These are phyloP conservation scores for Curvularia sp. DNA, from an alignment of 2,329 filamentous ascomycete species.

Conservation along the genomic window DNA sequence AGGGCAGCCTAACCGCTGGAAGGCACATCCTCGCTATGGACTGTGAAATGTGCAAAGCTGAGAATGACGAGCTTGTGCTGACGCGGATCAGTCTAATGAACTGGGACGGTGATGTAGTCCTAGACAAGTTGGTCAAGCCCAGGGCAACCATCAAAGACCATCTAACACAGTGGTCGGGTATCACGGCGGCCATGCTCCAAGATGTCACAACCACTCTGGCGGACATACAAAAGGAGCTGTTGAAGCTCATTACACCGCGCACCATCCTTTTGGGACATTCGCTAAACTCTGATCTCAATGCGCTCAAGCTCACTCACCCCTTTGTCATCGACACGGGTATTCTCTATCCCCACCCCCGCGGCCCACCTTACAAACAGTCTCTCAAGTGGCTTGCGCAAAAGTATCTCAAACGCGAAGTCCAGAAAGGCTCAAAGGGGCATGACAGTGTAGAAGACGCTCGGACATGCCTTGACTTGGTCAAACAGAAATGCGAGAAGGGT, in stretches of 20 bases:
- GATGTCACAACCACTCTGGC: conserved; percentile 81
- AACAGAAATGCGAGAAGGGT: conserved; percentile 94
- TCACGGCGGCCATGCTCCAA: conserved; percentile 83
- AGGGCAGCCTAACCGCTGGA: conserved; percentile 84
- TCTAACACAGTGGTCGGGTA: conserved; percentile 86
- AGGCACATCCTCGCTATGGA: conserved; percentile 82
- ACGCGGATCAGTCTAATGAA: conserved; percentile 86
- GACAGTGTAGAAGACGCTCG: conserved; percentile 92
- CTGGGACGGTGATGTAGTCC: conserved; percentile 81
- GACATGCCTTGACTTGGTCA: conserved; percentile 90
- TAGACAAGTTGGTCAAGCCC: conserved; percentile 94
- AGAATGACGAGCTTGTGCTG: conserved; percentile 78
- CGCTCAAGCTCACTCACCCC: conserved; percentile 85
- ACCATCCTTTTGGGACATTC: conserved; percentile 83
- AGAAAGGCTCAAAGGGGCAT: conserved; percentile 80
- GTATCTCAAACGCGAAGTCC: conserved; percentile 85
- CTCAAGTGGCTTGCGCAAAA: conserved; percentile 89
- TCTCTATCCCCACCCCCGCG: conserved; percentile 87
- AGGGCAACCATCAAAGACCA: conserved; percentile 89
- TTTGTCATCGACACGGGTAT: conserved; percentile 93
- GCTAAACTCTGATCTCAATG: conserved; percentile 82
- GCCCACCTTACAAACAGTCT: conserved; percentile 86
- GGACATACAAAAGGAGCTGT: conserved; percentile 82
- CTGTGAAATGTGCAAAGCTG: conserved; percentile 97
- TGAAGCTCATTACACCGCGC: conserved; percentile 73